Base-by-base conservation (phyloP, 139 green algal species). In the Coccomyxa sp. region DNA sequence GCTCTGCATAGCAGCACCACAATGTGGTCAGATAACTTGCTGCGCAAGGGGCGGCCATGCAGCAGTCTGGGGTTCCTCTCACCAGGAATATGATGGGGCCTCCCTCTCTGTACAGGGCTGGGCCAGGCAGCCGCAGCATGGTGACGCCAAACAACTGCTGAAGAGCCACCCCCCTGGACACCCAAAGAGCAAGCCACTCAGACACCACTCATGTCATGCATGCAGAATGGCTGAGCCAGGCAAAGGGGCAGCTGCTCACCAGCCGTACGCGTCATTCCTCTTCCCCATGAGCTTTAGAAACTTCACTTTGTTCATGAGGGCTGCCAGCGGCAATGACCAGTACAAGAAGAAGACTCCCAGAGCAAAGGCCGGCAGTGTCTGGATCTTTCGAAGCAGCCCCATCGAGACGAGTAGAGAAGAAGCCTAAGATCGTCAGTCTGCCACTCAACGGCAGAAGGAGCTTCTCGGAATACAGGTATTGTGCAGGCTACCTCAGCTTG, bases 21-120 rank as follows among this genome's bases (percentile, higher is more conserved):
- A 36, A 35, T 35, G n/a, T 71, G 10, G 22, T 33, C 64, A 71
- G 64, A 71, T 71, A 58, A 58, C 14, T 10, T 58, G 44, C 12
- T 10, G 44, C 14, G 64, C 27, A 71, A 71, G 22, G n/a, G 64
- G 64, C 24, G 10, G 64, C 27, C 27, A 38, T 12, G 31, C 64
- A 72, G 64, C 64, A 39, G 24, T 35, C 29, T 22, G 7, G 22
- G n/a, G 50, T n/a, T 73, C 38, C 73, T 69, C 27, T 34, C 37
- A 84, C 39, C 77, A 95, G 86, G 81, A 96, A 78, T 76, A 90
- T 93, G 10, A 96, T 84, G 76, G 80, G 85, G 4, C 44, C 73
- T 0, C 77, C 81, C 0, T 77, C 82, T 18, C 70, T 89, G 83
- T 90, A 91, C 9, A 94, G 70, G 10, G 81, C 40, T 10, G 74